Percentiles rank a stretch among this genome's conserved stretches.
Evolutionary conservation across 2,329 filamentous ascomycete genomes (phyloP).

Genomic region (Thielaviopsis punctulata): DNA sequence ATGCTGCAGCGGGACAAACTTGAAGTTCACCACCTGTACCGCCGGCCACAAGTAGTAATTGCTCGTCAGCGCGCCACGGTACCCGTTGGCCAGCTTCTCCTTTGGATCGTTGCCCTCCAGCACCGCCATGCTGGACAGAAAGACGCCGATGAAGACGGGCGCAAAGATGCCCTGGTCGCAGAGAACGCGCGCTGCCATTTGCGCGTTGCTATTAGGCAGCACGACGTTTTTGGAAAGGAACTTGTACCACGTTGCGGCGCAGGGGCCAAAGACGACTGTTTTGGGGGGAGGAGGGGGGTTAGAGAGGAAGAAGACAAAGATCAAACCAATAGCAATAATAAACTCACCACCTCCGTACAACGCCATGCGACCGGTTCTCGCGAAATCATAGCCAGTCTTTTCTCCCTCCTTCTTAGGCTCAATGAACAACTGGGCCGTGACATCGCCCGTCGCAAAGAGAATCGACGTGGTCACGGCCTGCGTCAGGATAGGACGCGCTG

Average conservation of each 20-base stretch:
- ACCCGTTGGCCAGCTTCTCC: conserved; percentile 58
- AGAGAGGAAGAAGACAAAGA: conserved; percentile 3
- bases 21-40: conserved; percentile 78
- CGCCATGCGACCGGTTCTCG: conserved; percentile 61
- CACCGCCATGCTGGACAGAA: conserved; percentile 70
- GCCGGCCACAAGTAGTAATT: conserved; percentile 82
- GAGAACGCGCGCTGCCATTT: conserved; percentile 61
- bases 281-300: neutral
- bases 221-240: conserved; percentile 56
- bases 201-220: conserved; percentile 45
- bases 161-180: conserved; percentile 73
- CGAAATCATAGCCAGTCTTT: conserved; percentile 50
- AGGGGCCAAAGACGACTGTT: conserved; percentile 66
- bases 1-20: conserved; percentile 66
- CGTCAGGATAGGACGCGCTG: conserved; percentile 68
- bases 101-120: conserved; percentile 46
- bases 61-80: conserved; percentile 53
- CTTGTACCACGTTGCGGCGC: conserved; percentile 72
- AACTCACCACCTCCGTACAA: conserved; percentile 58
- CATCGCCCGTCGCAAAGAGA: conserved; percentile 83
- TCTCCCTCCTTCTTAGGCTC: conserved; percentile 59
- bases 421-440: conserved; percentile 77
- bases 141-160: conserved; percentile 64
- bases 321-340: neutral
- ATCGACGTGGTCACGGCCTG: conserved; percentile 81